These are phyloP conservation scores for Sporisorium scitamineum DNA, from an alignment of 1,284 basidiomycete species.

Conservation along the genomic window DNA sequence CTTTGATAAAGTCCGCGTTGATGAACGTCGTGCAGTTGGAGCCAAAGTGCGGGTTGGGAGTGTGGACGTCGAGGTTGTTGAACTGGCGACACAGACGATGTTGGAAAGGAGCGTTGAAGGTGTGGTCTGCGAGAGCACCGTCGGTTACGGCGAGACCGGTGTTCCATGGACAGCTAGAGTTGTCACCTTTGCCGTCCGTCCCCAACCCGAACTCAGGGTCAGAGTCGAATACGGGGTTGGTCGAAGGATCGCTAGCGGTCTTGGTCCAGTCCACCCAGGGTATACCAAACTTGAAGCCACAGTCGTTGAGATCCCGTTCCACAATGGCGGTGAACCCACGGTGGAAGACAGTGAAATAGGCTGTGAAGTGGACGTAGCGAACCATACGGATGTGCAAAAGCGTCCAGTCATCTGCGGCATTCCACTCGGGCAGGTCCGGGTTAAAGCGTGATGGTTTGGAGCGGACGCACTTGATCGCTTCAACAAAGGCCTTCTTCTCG, in stretches of 20 bases:
- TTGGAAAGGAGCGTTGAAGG: slow-evolving; percentile 35
- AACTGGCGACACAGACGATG: slow-evolving; percentile 43
- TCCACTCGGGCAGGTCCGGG: slow-evolving; percentile 8
- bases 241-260: slow-evolving; percentile 15
- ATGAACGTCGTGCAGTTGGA: slow-evolving; percentile 37
- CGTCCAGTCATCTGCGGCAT: slow-evolving; percentile 37
- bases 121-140: slow-evolving; percentile 25
- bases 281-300: slow-evolving; percentile 25
- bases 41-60: slow-evolving; percentile 26
- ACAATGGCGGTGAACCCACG: slow-evolving; percentile 27
- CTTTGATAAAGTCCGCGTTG: slow-evolving; percentile 17
- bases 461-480: slow-evolving; percentile 35
- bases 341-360: slow-evolving; percentile 38
- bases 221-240: slow-evolving; percentile 13
- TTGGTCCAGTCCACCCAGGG: slow-evolving; percentile 45
- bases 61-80: slow-evolving; percentile 28
- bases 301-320: slow-evolving; percentile 32
- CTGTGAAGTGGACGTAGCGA: slow-evolving; percentile 43
- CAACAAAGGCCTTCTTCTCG: slow-evolving; percentile 22
- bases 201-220: slow-evolving; percentile 26
- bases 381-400: slow-evolving; percentile 46
- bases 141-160: slow-evolving; percentile 22
- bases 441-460: slow-evolving; percentile 37
- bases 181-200: slow-evolving; percentile 21
- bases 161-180: slow-evolving; percentile 19